Conservation (phyloP, 169 alveolate species). For the Hepatocystis sp. region DNA sequence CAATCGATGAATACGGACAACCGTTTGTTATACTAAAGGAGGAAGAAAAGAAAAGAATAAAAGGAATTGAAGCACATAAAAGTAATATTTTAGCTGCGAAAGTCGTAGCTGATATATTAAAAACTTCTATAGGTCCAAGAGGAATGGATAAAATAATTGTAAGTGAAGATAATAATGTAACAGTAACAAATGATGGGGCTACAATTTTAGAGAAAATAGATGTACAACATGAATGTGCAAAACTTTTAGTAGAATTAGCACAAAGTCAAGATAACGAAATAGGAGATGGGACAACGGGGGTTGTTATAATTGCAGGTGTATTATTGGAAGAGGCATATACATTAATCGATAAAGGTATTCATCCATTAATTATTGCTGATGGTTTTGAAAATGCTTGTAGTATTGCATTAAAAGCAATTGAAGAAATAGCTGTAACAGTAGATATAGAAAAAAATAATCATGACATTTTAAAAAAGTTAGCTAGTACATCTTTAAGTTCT, state of each 20-base stretch:
- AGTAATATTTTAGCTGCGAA: constrained; percentile 98
- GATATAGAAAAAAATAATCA: constrained; percentile 87
- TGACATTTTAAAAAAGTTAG: constrained; percentile 89
- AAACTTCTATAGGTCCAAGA: constrained; percentile 99
- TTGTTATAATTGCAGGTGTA: constrained; percentile 99
- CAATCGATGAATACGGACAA: constrained; percentile 98
- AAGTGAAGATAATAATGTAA: constrained; percentile 98
- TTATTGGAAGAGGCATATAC: constrained; percentile 95
- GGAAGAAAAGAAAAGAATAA: constrained; percentile 96
- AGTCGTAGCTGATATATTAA: constrained; percentile 96
- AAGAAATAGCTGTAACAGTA: constrained; percentile 89
- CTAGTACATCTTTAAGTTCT: constrained; percentile 98
- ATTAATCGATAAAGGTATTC: constrained; percentile 97
- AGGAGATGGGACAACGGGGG: constrained; percentile 99
- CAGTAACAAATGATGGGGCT: constrained; percentile 99
- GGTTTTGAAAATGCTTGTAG: constrained; percentile 99
- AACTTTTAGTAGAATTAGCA: constrained; percentile 98
- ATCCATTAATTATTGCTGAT: constrained; percentile 98
- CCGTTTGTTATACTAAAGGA: constrained; percentile 98
- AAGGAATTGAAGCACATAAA: constrained; percentile 98
- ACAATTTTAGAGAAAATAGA: constrained; percentile 97
- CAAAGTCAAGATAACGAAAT: constrained; percentile 99
- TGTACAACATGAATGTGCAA: constrained; percentile 98
- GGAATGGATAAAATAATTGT: constrained; percentile 99
- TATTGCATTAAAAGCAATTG: constrained; percentile 93